Base-by-base conservation (phyloP, 2,329 filamentous ascomycete genomes). In the Ophiocordyceps camponoti-floridani region DNA sequence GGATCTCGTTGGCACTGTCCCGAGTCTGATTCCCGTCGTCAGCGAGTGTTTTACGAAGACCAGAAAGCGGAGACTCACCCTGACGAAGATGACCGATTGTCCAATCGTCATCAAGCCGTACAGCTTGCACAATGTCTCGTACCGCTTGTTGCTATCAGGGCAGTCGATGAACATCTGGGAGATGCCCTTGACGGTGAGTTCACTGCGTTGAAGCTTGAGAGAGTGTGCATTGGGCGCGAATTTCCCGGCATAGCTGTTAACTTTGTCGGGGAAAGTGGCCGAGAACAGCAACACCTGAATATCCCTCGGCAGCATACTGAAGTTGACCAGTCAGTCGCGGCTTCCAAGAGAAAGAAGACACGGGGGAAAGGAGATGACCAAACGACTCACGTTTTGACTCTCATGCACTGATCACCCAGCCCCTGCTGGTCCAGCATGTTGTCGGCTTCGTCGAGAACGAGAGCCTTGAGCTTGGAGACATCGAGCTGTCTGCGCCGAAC, bases 91-190 rank as follows among this genome's bases (percentile, higher is more conserved):
- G 57, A 98, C 94, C 0, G 91, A 96, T 8, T 89, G 94, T 5
- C 88, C 88, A 54, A 96, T 87, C 14, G 88, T 95, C 76, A 98
- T 89, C 41, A 96, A 70, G 47, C 89, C 88, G 59, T 98, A 98
- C 47, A 98, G 82, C 58, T 89, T 85, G 60, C 93, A 83, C 8
- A 98, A 76, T 46, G 84, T 79, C 33, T 82, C 76, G 58, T 94
- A 98, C 61, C 96, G 96, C 56, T 84, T 78, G 33, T 79, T 67
- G 51, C 93, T 84, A 31, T 73, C 72, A 19, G 83, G 76, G 56
- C 89, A 96, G 62, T 98, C 91, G 60, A 98, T 85, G 59, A 93
- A 98, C 66, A 98, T 85, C 58, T 98, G 91, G 52, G 89, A 94
- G 59, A 98, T 98, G 19, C 91, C 91, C 61, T 91, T 86, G 48